A percentile compares a stretch with the other conserved stretches of the same genome.
Conservation (phyloP, 164 flowering plant species). For the Magnolia changhungtana region DNA sequence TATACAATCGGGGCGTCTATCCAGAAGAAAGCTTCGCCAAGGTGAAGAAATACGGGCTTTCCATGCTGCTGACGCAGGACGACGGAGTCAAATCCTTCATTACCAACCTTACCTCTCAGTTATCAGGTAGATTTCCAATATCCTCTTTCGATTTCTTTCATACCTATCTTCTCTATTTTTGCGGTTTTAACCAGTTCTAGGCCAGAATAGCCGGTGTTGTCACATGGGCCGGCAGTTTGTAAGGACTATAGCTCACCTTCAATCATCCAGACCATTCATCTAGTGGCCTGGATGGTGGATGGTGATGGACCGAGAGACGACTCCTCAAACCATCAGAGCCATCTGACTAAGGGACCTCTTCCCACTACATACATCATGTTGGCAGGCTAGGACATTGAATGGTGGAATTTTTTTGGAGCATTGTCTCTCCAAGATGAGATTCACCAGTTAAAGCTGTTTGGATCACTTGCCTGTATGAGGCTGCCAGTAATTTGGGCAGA, state of each 20-base stretch:
- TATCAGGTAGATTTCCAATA: slow-evolving; percentile 50
- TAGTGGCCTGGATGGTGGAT: no score
- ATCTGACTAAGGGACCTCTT: no score
- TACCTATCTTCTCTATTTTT: neutral
- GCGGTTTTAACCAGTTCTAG: no score
- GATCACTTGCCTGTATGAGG: no score
- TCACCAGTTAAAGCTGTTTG: no score
- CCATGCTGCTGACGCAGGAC: slow-evolving; percentile 90
- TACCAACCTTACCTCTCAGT: slow-evolving; percentile 68
- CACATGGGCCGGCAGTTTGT: no score
- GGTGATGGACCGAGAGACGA: no score
- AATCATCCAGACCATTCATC: neutral
- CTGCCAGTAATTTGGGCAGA: no score
- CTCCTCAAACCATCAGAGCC: no score
- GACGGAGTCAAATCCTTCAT: slow-evolving; percentile 86
- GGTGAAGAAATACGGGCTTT: slow-evolving; percentile 96
- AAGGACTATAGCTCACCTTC: neutral
- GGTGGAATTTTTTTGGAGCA: neutral
- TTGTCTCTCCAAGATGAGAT: neutral
- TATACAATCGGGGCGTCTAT: slow-evolving; percentile 88
- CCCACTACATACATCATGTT: no score
- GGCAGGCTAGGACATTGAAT: no score
- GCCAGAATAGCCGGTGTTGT: no score
- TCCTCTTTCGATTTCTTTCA: neutral
- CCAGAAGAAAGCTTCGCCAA: slow-evolving; percentile 86